Percentiles rank a stretch among this genome's conserved stretches.
Evolutionary conservation across 768 basidiomycete species (phyloP).

Genomic region (Phlebiopsis flavidoalba): DNA sequence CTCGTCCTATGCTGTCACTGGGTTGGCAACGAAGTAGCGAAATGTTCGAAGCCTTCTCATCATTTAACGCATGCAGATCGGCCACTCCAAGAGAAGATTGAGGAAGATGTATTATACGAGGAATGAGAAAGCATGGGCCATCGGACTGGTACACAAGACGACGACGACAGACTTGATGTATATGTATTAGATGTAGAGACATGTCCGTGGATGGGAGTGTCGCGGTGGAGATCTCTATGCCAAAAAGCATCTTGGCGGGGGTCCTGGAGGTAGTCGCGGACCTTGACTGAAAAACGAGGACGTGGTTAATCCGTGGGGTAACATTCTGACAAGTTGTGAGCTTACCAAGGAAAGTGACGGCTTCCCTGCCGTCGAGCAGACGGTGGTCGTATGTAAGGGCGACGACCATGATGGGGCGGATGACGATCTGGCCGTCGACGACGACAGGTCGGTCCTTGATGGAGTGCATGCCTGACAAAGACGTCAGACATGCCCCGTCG

Average conservation of each 20-base stretch:
- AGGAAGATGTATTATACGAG: too few species aligned
- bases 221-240: slow-evolving; percentile 20
- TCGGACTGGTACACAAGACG: too few species aligned
- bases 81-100: too few species aligned
- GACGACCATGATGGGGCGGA: slow-evolving; percentile 95
- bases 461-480: slow-evolving; percentile 74
- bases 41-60: too few species aligned
- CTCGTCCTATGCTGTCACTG: too few species aligned
- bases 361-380: slow-evolving; percentile 92
- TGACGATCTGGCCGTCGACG: slow-evolving; percentile 91
- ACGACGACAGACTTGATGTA: too few species aligned
- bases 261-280: slow-evolving; percentile 93
- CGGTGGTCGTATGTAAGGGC: slow-evolving; percentile 95
- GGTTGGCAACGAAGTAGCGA: too few species aligned
- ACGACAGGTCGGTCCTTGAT: slow-evolving; percentile 92
- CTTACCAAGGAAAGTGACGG: slow-evolving; percentile 94
- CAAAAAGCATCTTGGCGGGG: slow-evolving; percentile 87
- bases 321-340: slow-evolving; percentile 6
- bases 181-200: too few species aligned
- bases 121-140: too few species aligned
- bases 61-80: too few species aligned
- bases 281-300: slow-evolving; percentile 53
- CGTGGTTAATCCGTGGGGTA: not conserved
- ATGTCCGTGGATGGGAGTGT: not conserved
- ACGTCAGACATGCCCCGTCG: not conserved